These are phyloP conservation scores for Debaryomyces prosopidis DNA, from an alignment of 805 yeast species.

Conservation along the genomic window DNA sequence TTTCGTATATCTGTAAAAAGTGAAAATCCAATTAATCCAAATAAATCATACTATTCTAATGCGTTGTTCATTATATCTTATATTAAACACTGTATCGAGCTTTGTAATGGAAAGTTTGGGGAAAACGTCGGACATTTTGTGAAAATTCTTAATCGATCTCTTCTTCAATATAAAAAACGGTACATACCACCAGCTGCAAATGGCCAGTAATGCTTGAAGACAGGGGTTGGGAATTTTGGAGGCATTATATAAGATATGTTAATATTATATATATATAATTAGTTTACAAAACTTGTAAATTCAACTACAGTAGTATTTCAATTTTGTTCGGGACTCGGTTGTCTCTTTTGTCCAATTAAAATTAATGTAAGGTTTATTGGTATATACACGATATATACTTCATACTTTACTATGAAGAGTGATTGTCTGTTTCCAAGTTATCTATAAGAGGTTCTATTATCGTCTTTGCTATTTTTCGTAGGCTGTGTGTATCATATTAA, in stretches of 20 bases:
- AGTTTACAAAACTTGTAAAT: not conserved
- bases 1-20: no score
- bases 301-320: conserved; percentile 1
- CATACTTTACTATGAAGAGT: no score
- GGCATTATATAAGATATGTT: conserved; percentile 22
- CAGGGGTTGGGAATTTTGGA: conserved; percentile 50
- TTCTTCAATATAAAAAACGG: not conserved
- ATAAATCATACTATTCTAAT: no score
- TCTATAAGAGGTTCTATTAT: no score
- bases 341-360: conserved; percentile 11
- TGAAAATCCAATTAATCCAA: no score
- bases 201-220: conserved; percentile 81
- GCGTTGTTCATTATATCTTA: no score
- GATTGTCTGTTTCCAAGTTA: no score
- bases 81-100: no score
- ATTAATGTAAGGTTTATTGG: not conserved
- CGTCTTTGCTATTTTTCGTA: not conserved
- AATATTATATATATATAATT: not conserved
- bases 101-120: no score
- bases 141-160: not conserved
- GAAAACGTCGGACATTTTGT: not conserved
- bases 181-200: conserved; percentile 79
- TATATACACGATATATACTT: not conserved
- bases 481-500: no score
- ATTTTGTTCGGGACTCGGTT: conserved; percentile 13